Evolutionary conservation across 805 yeast genomes (phyloP).

Genomic region (Ogataea philodendri): DNA sequence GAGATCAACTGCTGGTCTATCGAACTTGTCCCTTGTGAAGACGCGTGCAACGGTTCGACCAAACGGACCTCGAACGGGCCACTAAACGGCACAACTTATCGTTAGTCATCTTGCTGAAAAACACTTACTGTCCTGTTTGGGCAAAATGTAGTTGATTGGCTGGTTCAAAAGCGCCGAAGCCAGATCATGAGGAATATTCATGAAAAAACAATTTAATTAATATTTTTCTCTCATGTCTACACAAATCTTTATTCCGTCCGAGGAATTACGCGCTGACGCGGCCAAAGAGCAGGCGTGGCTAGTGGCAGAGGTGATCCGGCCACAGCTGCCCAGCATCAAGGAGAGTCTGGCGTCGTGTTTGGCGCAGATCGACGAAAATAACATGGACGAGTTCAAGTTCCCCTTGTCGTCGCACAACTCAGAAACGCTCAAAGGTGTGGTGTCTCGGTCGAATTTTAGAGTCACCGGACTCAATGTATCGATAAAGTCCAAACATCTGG

Average conservation of each 20-base stretch:
- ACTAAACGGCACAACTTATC: constrained; percentile 25
- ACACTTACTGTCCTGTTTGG: constrained; percentile 39
- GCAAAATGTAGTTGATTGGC: constrained; percentile 39
- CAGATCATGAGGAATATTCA: constrained; percentile 16
- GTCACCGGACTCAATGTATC: constrained; percentile 46
- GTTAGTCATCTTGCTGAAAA: not conserved
- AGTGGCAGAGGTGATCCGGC: constrained; percentile 43
- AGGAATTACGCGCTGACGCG: constrained; percentile 12
- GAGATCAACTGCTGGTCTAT: constrained; percentile 29
- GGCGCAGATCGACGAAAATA: constrained; percentile 36
- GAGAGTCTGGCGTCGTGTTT: constrained; percentile 45
- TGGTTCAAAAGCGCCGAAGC: constrained; percentile 25
- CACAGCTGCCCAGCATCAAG: constrained; percentile 45
- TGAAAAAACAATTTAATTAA: constrained; percentile 4
- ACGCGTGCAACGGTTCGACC: constrained; percentile 10
- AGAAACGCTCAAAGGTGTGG: constrained; percentile 58
- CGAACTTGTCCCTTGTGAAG: constrained; percentile 1
- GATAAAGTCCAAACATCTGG: constrained; percentile 37
- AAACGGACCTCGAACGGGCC: constrained; percentile 27
- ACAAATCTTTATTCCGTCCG: constrained; percentile 19
- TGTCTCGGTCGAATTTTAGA: constrained; percentile 54
- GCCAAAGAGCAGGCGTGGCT: constrained; percentile 45
- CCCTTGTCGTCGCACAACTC: constrained; percentile 56
- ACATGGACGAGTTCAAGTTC: constrained; percentile 46
- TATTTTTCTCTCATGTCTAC: constrained; percentile 29